Percentiles rank a stretch among this genome's conserved stretches.
These are phyloP conservation scores for Cryptococcus amylolentus DNA, from an alignment of 1,284 basidiomycete species.

Conservation along the genomic window DNA sequence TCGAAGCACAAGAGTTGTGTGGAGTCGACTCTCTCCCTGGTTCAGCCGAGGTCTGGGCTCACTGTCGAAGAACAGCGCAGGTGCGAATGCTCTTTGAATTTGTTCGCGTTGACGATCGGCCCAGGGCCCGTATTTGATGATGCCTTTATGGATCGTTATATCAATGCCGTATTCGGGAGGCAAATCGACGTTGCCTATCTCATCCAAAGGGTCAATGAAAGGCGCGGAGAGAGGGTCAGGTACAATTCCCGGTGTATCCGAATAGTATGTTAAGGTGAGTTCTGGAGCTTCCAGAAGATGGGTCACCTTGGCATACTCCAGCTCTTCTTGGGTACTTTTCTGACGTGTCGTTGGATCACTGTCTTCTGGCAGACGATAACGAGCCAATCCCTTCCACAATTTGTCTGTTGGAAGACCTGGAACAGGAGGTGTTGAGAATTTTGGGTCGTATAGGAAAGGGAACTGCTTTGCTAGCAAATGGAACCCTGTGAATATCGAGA, in stretches of 20 bases:
- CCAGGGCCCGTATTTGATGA: slow-evolving; percentile 86
- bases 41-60: slow-evolving; percentile 58
- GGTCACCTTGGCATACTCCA: slow-evolving; percentile 81
- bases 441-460: slow-evolving; percentile 35
- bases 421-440: slow-evolving; percentile 36
- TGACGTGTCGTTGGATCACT: slow-evolving; percentile 6
- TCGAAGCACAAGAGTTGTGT: slow-evolving; percentile 72
- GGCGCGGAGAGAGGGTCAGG: slow-evolving; percentile 45
- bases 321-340: slow-evolving; percentile 34
- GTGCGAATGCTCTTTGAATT: slow-evolving; percentile 76
- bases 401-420: slow-evolving; percentile 36
- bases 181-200: slow-evolving; percentile 78
- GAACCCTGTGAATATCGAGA: slow-evolving; percentile 42
- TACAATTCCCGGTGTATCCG: slow-evolving; percentile 58
- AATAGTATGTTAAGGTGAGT: slow-evolving; percentile 77
- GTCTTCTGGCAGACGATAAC: slow-evolving; percentile 45
- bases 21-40: slow-evolving; percentile 74
- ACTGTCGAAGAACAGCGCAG: slow-evolving; percentile 66
- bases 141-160: slow-evolving; percentile 68
- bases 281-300: slow-evolving; percentile 71
- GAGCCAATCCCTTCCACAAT: slow-evolving; percentile 52
- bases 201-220: slow-evolving; percentile 54
- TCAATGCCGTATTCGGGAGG: slow-evolving; percentile 92
- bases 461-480: slow-evolving; percentile 36
- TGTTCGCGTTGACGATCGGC: slow-evolving; percentile 79